Conservation (phyloP, 352 stramenopile species). For the Globisporangium megalacanthum region DNA sequence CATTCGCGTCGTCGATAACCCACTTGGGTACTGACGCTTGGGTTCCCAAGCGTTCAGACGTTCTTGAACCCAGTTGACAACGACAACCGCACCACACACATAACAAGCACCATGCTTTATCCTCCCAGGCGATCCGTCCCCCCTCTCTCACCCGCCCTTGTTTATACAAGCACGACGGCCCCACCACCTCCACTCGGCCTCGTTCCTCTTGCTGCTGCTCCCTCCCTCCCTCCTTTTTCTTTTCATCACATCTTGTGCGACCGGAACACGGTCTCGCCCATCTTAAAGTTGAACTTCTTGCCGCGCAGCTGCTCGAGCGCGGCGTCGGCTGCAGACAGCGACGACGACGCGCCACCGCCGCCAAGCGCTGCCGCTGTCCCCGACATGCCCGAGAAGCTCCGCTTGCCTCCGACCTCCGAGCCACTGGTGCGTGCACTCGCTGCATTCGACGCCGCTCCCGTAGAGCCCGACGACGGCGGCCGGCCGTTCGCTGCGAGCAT, state of each 20-base stretch:
- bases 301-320: slow-evolving; percentile 68
- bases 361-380: slow-evolving; percentile 9
- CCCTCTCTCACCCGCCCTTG: no score
- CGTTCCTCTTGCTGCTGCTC: neutral
- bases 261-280: slow-evolving; percentile 69
- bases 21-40: no score
- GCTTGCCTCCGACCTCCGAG: slow-evolving; percentile 19
- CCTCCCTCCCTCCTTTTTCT: neutral
- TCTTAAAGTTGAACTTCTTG: slow-evolving; percentile 87
- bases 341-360: slow-evolving; percentile 12
- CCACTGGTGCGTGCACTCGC: slow-evolving; percentile 11
- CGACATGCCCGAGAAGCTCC: slow-evolving; percentile 18
- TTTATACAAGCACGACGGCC: no score
- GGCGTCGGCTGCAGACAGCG: slow-evolving; percentile 16
- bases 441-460: neutral
- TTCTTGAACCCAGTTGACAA: no score
- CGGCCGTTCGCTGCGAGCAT: slow-evolving; percentile 22
- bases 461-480: neutral
- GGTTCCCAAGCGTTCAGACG: no score
- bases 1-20: no score
- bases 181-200: no score
- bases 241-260: slow-evolving; percentile 69
- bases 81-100: no score
- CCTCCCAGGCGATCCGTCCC: no score
- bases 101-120: no score